Conservation (phyloP, 2,329 filamentous ascomycete genomes). For the Pseudonectria buxi region DNA sequence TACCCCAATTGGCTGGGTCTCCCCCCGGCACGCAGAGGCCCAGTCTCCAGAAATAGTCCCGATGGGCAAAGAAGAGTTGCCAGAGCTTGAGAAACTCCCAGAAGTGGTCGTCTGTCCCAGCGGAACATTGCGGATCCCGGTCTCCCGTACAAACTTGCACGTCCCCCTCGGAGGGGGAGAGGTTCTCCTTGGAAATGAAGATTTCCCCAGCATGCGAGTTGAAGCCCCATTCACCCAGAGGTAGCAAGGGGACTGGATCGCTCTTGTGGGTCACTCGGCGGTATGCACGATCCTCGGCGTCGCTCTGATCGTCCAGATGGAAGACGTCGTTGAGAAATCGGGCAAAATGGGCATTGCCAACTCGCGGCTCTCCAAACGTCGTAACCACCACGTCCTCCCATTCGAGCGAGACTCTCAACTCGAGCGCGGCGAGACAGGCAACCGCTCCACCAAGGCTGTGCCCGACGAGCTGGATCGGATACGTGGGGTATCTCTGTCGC, state of each 20-base stretch:
- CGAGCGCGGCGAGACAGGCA: conserved; percentile 77
- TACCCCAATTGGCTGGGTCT: conserved; percentile 60
- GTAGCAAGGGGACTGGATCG: conserved; percentile 85
- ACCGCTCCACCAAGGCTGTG: conserved; percentile 92
- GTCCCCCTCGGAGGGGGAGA: conserved; percentile 64
- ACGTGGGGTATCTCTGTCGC: conserved; percentile 56
- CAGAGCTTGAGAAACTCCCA: conserved; percentile 56
- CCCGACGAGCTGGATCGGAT: conserved; percentile 72
- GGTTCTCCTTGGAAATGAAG: conserved; percentile 65
- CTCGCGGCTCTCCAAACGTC: conserved; percentile 82
- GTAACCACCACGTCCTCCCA: conserved; percentile 71
- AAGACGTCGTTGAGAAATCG: conserved; percentile 50
- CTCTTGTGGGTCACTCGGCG: conserved; percentile 77
- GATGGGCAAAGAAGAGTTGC: conserved; percentile 86
- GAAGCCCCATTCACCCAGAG: conserved; percentile 84
- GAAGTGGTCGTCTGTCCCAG: conserved; percentile 43
- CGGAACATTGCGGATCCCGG: conserved; percentile 65
- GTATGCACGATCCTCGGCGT: conserved; percentile 41
- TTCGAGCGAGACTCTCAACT: conserved; percentile 65
- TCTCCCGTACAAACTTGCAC: conserved; percentile 66
- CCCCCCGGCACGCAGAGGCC: conserved; percentile 83
- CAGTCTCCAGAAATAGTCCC: conserved; percentile 94
- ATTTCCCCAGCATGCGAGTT: conserved; percentile 79
- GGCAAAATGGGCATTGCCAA: conserved; percentile 52
- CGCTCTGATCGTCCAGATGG: conserved; percentile 28